Evolutionary conservation across 2,329 filamentous ascomycete genomes (phyloP).

Genomic region (Neonectria hederae): DNA sequence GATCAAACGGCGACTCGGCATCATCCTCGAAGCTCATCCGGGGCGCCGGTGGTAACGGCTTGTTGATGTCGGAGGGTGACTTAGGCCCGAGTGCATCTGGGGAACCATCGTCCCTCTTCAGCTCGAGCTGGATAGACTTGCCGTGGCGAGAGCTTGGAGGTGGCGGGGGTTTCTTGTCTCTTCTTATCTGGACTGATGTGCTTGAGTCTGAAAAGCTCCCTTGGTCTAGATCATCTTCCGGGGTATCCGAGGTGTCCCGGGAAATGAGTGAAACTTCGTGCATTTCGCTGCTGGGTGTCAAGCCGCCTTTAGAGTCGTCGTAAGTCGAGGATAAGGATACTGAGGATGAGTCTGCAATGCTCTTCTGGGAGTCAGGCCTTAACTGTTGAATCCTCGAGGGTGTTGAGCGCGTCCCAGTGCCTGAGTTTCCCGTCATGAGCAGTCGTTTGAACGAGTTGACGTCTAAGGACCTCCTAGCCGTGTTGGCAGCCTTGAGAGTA

Average conservation of each 20-base stretch:
- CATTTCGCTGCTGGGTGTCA: conserved; percentile 20
- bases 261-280: conserved; percentile 38
- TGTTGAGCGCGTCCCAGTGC: conserved; percentile 20
- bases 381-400: conserved; percentile 22
- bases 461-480: conserved; percentile 65
- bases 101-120: conserved; percentile 46
- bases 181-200: conserved; percentile 39
- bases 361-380: conserved; percentile 15
- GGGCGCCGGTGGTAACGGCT: conserved; percentile 68
- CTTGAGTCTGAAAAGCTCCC: conserved; percentile 43
- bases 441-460: conserved; percentile 82
- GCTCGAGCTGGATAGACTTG: conserved; percentile 70
- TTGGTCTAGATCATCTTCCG: conserved; percentile 35
- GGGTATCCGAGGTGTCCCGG: conserved; percentile 33
- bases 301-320: conserved; percentile 23
- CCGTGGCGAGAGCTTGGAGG: conserved; percentile 80
- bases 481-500: conserved; percentile 46
- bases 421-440: conserved; percentile 76
- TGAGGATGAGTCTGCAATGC: conserved; percentile 29
- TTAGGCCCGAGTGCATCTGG: conserved; percentile 29
- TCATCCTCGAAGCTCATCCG: conserved; percentile 59
- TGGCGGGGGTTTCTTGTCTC: conserved; percentile 71
- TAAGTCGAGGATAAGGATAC: conserved; percentile 29
- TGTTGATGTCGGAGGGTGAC: conserved; percentile 48
- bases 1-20: conserved; percentile 62